Base-by-base conservation (phyloP, 306 rosid genomes). In the Ormosia emarginata region DNA sequence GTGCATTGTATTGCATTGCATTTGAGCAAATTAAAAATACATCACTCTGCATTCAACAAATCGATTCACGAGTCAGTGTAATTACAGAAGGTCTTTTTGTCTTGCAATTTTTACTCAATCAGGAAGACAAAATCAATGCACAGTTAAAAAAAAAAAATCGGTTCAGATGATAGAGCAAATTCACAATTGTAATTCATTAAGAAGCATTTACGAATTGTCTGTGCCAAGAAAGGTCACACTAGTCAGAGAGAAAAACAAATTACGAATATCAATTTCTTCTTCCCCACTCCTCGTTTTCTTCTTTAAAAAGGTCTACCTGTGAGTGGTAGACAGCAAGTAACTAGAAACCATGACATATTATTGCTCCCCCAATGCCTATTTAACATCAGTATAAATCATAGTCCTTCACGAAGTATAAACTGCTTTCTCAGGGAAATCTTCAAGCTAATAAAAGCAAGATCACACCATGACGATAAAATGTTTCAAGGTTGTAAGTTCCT, bases 1-100 rank as follows among this genome's bases (percentile, higher is more conserved):
- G 71, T 3, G 94, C 80, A 90, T 95, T 95, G 84, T 93, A 95
- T 81, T 92, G 96, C 98, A 92, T 95, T 75, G 99, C 98, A 69
- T 95, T 95, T 73, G 96, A 89, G 87, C 97, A 95, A 71, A 95
- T 92, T 79, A 95, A 76, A 63, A 89, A 90, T n/a, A 95, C 84
- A 66, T 95, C 99, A 83, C 82, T 86, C 99, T 95, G 98, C 91
- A 88, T 82, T 78, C 72, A 86, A 87, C 71, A 87, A 77, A 55
- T 74, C 71, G 75, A 76, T 77, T 71, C 67, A 84, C 52, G 75
- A 59, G 81, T 83, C 53, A 83, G 75, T 44, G 57, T 10, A 15
- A 82, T 63, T 44, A 49, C 33, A 29, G 75, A 37, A 53, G 59
- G 74, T 24, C 56, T 59, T 47, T 62, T 52, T 50, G 59, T 34